Conservation (phyloP, 352 stramenopile genomes). For the Phytophthora colocasiae region DNA sequence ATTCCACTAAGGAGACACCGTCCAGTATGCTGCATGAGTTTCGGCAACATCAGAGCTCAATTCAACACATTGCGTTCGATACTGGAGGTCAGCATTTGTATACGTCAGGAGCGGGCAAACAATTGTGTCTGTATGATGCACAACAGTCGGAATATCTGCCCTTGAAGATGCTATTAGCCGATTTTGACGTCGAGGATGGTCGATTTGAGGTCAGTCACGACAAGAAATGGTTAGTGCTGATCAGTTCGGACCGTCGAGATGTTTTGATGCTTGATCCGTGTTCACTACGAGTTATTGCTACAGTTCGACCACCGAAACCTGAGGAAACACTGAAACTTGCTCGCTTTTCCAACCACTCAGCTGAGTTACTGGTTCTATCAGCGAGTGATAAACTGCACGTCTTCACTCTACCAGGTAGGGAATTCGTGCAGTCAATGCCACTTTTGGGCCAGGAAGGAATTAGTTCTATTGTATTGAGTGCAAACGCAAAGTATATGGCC, state of each 20-base stretch:
- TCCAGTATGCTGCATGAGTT: conserved; percentile 72
- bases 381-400: conserved; percentile 58
- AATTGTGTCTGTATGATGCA: conserved; percentile 75
- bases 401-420: conserved; percentile 46
- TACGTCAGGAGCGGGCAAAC: conserved; percentile 58
- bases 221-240: conserved; percentile 47
- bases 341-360: conserved; percentile 53
- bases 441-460: conserved; percentile 64
- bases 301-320: conserved; percentile 43
- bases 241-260: conserved; percentile 36
- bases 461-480: conserved; percentile 51
- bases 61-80: conserved; percentile 66
- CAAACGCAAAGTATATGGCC: conserved; percentile 72
- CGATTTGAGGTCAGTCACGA: conserved; percentile 47
- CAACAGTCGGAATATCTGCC: conserved; percentile 54
- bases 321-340: conserved; percentile 45
- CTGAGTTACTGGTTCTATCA: conserved; percentile 62
- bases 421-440: conserved; percentile 60
- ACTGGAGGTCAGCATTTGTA: conserved; percentile 51
- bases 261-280: conserved; percentile 51
- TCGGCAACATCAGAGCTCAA: conserved; percentile 83
- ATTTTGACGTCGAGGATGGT: conserved; percentile 42
- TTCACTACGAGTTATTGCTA: conserved; percentile 46
- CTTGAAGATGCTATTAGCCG: conserved; percentile 74
- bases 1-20: background rate